Evolutionary conservation across 805 yeast species (phyloP).

Genomic region (Candida glaebosa): DNA sequence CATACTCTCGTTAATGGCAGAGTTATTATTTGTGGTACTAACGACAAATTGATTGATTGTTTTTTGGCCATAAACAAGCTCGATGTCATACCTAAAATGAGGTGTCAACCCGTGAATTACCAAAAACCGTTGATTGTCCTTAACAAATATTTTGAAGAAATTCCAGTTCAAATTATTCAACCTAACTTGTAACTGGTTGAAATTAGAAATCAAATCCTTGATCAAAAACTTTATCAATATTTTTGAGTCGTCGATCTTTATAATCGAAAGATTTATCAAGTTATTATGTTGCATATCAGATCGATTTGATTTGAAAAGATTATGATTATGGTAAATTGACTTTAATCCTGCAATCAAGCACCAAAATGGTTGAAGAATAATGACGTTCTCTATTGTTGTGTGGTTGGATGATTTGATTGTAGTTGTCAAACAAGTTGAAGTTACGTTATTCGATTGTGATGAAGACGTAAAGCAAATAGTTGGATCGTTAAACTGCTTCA

Average conservation of each 20-base stretch:
- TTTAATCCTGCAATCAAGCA: constrained; percentile 34
- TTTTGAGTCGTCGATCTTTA: neutral
- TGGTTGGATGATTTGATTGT: constrained; percentile 12
- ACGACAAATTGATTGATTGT: constrained; percentile 22
- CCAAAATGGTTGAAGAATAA: constrained; percentile 39
- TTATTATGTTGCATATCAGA: neutral
- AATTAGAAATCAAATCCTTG: neutral
- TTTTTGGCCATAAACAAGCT: constrained; percentile 16
- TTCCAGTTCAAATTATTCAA: constrained; percentile 35
- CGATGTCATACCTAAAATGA: constrained; percentile 34
- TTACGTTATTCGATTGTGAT: constrained; percentile 5
- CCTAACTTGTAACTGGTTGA: constrained; percentile 16
- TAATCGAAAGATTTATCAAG: neutral
- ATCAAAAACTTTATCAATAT: neutral
- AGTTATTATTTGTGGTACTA: constrained; percentile 24
- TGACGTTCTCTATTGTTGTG: constrained; percentile 15
- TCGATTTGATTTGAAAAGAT: constrained; percentile 17
- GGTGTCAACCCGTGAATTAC: constrained; percentile 36
- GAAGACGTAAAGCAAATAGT: neutral
- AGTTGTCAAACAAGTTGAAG: constrained; percentile 41
- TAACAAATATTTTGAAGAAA: constrained; percentile 17
- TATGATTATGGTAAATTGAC: constrained; percentile 24
- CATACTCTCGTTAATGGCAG: constrained; percentile 22
- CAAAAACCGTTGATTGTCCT: constrained; percentile 15
- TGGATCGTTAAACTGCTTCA: constrained; percentile 2